A percentile compares a stretch with the other conserved stretches of the same genome.
Conservation (phyloP, 805 yeast genomes). For the Saccharomycopsis selenospora region DNA sequence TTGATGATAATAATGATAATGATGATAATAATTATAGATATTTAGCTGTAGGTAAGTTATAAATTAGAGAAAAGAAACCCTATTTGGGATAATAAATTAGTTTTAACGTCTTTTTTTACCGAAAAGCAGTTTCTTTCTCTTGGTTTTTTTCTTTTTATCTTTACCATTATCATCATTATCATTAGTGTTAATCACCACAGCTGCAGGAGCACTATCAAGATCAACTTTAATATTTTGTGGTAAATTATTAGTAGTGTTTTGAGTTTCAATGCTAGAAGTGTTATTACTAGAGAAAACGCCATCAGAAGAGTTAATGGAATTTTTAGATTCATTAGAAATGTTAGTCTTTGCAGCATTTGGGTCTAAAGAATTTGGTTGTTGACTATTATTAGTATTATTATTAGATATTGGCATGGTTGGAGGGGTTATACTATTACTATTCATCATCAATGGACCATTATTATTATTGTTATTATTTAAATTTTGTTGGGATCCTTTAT, state of each 20-base stretch:
- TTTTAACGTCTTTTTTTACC: slow-evolving; percentile 11
- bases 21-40: too few species aligned
- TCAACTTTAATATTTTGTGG: not conserved
- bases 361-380: not conserved
- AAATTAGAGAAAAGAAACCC: not conserved
- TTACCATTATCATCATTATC: slow-evolving; percentile 5
- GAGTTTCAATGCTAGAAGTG: slow-evolving; percentile 12
- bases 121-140: slow-evolving; percentile 19
- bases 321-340: slow-evolving; percentile 8
- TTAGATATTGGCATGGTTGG: not conserved
- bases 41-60: too few species aligned
- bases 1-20: too few species aligned
- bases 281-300: slow-evolving; percentile 15
- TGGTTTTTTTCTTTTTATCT: slow-evolving; percentile 13
- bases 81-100: not conserved
- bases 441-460: not conserved
- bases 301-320: slow-evolving; percentile 9
- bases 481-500: slow-evolving; percentile 6
- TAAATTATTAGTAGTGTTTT: slow-evolving; percentile 9
- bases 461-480: not conserved
- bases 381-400: not conserved
- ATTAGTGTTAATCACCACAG: not conserved
- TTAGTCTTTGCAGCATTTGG: slow-evolving; percentile 2
- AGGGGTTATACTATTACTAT: not conserved
- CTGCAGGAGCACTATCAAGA: not conserved